Percentiles rank a stretch among this genome's conserved stretches.
phyloP scores from a whole-genome alignment of 2,329 filamentous ascomycete species.

The Fusarium vanettenii region DNA sequence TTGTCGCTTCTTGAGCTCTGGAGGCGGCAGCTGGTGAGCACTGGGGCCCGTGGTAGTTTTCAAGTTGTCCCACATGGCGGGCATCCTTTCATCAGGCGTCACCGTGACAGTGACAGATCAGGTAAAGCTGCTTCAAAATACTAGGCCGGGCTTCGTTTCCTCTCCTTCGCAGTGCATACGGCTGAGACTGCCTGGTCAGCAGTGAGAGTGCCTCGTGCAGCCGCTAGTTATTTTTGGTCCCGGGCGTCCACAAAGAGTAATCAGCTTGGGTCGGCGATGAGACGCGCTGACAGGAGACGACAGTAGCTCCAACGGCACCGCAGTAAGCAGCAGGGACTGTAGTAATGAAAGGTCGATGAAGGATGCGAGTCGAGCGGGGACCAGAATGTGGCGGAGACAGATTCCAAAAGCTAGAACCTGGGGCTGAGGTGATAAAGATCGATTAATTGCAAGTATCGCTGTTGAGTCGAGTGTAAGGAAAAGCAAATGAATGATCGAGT shows the following conservation, averaged over 20 bases:
- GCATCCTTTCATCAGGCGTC: conserved; percentile 35
- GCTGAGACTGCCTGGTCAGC: conserved; percentile 1
- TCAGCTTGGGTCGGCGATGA: conserved; percentile 22
- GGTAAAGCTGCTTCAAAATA: conserved; percentile 9
- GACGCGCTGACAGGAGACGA: conserved; percentile 32
- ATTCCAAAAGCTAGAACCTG: conserved; percentile 16
- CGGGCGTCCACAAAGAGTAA: conserved; percentile 8
- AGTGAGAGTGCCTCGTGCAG: conserved; percentile 24
- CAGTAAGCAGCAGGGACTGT: conserved; percentile 4
- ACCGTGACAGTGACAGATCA: conserved; percentile 12
- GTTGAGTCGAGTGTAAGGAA: neutral
- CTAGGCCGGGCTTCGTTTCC: neutral
- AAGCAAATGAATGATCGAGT: conserved; percentile 10
- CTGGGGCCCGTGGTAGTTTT: conserved; percentile 39
- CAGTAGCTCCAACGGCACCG: conserved; percentile 6
- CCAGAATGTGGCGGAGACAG: conserved; percentile 16
- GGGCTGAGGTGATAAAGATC: conserved; percentile 11
- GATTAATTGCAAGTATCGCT: conserved; percentile 1
- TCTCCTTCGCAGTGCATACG: neutral
- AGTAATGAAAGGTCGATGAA: neutral
- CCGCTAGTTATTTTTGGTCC: conserved; percentile 40
- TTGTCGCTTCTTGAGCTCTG: conserved; percentile 42
- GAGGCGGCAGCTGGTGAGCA: conserved; percentile 38
- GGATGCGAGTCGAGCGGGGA: conserved; percentile 2
- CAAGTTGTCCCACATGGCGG: conserved; percentile 43